Conservation (phyloP, 768 basidiomycete genomes). For the Tricholoma hemisulphureum region DNA sequence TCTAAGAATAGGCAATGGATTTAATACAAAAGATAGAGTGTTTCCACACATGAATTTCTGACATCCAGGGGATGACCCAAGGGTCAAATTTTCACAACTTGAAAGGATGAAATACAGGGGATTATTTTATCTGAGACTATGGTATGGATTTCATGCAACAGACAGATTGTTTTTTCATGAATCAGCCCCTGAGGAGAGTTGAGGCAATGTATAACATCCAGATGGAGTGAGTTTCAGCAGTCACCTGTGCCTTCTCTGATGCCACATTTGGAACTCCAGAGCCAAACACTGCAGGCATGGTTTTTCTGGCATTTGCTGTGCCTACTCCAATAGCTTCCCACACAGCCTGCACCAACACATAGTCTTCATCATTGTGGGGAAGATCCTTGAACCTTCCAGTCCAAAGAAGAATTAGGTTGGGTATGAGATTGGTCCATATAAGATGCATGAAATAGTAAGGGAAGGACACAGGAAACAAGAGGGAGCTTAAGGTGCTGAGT, state of each 20-base stretch:
- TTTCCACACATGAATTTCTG: no score
- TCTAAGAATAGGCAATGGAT: no score
- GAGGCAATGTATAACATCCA: conserved; percentile 41
- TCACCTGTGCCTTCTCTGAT: conserved; percentile 8
- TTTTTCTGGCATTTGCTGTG: conserved; percentile 28
- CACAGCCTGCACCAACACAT: conserved; percentile 24
- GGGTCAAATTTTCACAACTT: no score
- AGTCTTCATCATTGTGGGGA: conserved; percentile 27
- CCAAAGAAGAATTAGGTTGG: conserved; percentile 39
- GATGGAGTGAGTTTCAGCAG: conserved; percentile 39
- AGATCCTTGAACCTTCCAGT: conserved; percentile 41
- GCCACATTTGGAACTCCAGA: conserved; percentile 10
- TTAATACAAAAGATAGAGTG: no score
- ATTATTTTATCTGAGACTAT: no score
- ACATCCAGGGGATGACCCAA: no score
- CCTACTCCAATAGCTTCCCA: conserved; percentile 46
- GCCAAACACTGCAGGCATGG: conserved; percentile 40
- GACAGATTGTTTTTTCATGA: conserved; percentile 18
- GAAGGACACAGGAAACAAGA: no score
- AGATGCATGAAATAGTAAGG: conserved; percentile 53
- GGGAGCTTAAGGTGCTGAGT: no score
- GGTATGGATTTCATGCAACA: no score
- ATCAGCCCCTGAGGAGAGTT: conserved; percentile 32
- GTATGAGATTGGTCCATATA: conserved; percentile 42
- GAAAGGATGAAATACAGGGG: no score